Conservation (phyloP, 495 filamentous ascomycete species). For the Trichoderma virens region DNA sequence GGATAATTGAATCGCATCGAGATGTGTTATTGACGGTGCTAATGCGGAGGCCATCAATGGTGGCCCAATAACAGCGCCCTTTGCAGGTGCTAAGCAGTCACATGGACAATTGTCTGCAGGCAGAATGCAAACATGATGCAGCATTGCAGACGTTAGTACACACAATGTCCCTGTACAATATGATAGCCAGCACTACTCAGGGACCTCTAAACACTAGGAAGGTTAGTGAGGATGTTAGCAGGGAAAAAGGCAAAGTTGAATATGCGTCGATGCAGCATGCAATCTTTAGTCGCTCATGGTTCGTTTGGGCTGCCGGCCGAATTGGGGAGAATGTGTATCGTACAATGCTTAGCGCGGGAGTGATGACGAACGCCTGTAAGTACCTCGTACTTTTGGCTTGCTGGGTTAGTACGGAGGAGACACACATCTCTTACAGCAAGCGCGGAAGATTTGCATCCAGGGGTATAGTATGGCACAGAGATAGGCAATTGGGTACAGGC, state of each 20-base stretch:
- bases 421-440: too few relatives aligned
- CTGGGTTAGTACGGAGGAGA: not conserved
- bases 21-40: too few relatives aligned
- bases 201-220: too few relatives aligned
- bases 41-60: not conserved
- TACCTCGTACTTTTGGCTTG: not conserved
- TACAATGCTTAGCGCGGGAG: not conserved
- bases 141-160: not conserved
- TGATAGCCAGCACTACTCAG: not conserved
- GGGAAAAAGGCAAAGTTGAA: too few relatives aligned
- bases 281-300: not conserved
- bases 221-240: too few relatives aligned
- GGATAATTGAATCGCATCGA: not conserved
- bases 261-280: not conserved
- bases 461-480: too few relatives aligned
- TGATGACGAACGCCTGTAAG: not conserved
- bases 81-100: not conserved
- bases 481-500: too few relatives aligned
- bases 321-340: not conserved
- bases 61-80: not conserved
- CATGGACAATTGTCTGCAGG: not conserved
- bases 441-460: too few relatives aligned
- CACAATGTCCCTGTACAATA: not conserved
- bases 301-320: not conserved
- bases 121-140: not conserved